Conservation (phyloP, 148 eudicot species). For the Chenopodium quinoa region DNA sequence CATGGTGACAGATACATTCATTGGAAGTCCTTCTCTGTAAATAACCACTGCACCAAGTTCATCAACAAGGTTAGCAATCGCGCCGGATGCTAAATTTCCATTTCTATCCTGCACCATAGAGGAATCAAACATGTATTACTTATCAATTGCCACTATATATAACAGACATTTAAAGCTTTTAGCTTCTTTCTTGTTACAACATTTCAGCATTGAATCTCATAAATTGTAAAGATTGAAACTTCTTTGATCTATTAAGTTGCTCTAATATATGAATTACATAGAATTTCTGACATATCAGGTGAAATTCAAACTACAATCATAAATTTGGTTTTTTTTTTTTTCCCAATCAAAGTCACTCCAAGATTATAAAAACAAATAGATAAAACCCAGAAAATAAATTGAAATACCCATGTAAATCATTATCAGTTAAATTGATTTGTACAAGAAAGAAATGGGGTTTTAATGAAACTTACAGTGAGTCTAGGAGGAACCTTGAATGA, state of each 20-base stretch:
- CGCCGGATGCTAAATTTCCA: constrained; percentile 59
- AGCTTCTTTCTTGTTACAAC: background rate
- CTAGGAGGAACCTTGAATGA: constrained; percentile 64
- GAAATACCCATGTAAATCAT: background rate
- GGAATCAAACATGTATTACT: background rate
- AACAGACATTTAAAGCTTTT: background rate
- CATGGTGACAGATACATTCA: constrained; percentile 74
- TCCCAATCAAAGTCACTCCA: background rate
- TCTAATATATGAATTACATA: background rate
- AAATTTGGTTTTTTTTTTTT: too few relatives aligned
- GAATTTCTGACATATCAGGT: too few relatives aligned
- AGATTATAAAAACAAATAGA: too few relatives aligned
- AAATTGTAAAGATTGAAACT: too few relatives aligned
- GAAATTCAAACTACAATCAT: too few relatives aligned
- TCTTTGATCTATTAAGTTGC: too few relatives aligned
- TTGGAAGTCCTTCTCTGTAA: constrained; percentile 46
- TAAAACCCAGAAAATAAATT: background rate
- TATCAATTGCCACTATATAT: background rate
- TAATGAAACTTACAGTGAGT: constrained; percentile 42
- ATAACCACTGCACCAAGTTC: constrained; percentile 53
- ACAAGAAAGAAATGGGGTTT: background rate
- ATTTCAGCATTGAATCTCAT: background rate
- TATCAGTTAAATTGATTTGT: background rate
- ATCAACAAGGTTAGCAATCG: constrained; percentile 71
- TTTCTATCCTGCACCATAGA: constrained; percentile 43